Evolutionary conservation across 495 filamentous ascomycete genomes (phyloP).

Genomic region (Aspergillus haitiensis): DNA sequence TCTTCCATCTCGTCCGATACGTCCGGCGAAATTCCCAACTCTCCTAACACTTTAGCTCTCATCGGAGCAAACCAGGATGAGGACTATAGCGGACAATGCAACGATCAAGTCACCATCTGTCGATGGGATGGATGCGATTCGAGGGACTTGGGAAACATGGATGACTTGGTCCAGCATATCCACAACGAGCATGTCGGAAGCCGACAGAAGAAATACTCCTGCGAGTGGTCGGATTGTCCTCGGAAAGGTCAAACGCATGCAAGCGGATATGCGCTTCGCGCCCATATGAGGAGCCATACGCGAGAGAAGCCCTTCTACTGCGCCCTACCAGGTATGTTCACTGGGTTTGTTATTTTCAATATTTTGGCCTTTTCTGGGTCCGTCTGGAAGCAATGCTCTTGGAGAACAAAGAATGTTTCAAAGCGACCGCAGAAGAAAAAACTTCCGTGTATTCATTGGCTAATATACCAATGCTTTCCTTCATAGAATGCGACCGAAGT

Average conservation of each 20-base stretch:
- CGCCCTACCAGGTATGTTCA: constrained; percentile 73
- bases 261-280: constrained; percentile 90
- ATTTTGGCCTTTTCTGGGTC: not conserved
- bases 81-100: constrained; percentile 71
- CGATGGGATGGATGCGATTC: constrained; percentile 82
- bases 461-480: constrained; percentile 7
- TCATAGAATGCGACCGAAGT: constrained; percentile 88
- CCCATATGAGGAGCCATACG: constrained; percentile 97
- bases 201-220: constrained; percentile 82
- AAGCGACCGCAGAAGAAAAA: not conserved
- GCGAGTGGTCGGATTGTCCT: constrained; percentile 89
- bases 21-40: constrained; percentile 69
- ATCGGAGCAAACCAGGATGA: constrained; percentile 62
- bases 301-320: constrained; percentile 99
- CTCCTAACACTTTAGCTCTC: constrained; percentile 43
- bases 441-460: not conserved
- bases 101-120: constrained; percentile 86
- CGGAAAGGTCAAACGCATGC: constrained; percentile 88
- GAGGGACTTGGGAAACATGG: constrained; percentile 88
- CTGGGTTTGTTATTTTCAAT: not conserved
- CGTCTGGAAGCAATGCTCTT: too few species aligned
- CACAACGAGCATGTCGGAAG: constrained; percentile 89
- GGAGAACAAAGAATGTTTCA: not conserved
- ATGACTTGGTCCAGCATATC: constrained; percentile 87
- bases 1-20: constrained; percentile 81